These are phyloP conservation scores for Neurospora discreta DNA, from an alignment of 495 filamentous ascomycete species.

Conservation along the genomic window DNA sequence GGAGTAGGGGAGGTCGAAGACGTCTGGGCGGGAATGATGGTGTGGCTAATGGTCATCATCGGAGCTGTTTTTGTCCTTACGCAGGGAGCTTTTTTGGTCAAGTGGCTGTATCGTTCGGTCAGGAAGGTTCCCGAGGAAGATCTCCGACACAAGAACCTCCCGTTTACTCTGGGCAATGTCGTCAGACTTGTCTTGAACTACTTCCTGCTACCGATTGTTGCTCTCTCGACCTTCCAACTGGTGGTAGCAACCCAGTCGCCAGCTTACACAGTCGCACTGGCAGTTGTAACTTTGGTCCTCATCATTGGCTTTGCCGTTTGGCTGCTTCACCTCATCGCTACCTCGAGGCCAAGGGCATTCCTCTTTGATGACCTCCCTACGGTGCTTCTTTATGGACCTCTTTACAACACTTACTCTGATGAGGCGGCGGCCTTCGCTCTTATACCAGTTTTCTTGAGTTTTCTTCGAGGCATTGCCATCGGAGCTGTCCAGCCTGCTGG, in stretches of 20 bases:
- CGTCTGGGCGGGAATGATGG: slow-evolving; percentile 85
- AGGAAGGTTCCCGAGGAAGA: slow-evolving; percentile 72
- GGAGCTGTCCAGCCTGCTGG: slow-evolving; percentile 89
- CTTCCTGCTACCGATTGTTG: slow-evolving; percentile 75
- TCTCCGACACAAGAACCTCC: slow-evolving; percentile 78
- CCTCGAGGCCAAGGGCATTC: slow-evolving; percentile 67
- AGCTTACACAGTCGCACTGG: slow-evolving; percentile 55
- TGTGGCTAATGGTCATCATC: slow-evolving; percentile 73
- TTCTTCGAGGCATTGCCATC: slow-evolving; percentile 79
- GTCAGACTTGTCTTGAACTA: slow-evolving; percentile 86
- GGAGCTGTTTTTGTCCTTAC: slow-evolving; percentile 54
- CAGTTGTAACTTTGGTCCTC: slow-evolving; percentile 60
- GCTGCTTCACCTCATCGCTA: slow-evolving; percentile 67
- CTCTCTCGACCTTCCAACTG: slow-evolving; percentile 82
- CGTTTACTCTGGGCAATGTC: slow-evolving; percentile 81
- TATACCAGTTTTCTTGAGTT: slow-evolving; percentile 70
- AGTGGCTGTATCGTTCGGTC: slow-evolving; percentile 62
- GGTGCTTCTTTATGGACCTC: slow-evolving; percentile 77
- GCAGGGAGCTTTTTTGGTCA: slow-evolving; percentile 63
- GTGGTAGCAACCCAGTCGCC: slow-evolving; percentile 61
- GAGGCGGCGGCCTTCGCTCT: slow-evolving; percentile 74
- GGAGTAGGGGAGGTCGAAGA: slow-evolving; percentile 67
- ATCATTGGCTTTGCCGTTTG: slow-evolving; percentile 64
- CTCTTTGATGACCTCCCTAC: slow-evolving; percentile 90
- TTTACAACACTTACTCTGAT: slow-evolving; percentile 98